phyloP scores from a whole-genome alignment of 306 rosid species.

The Pyrus communis region DNA sequence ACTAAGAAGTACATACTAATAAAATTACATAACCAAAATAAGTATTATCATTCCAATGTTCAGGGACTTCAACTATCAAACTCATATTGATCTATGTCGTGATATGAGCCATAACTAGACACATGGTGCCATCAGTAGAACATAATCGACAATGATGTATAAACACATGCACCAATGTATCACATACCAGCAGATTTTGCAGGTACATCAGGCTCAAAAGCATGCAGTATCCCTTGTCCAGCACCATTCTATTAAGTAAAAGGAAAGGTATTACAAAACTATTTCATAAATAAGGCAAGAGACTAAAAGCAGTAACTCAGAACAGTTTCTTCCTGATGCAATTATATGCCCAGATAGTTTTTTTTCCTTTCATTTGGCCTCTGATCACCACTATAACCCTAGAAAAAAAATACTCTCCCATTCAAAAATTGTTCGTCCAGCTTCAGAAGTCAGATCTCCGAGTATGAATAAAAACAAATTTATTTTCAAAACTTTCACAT shows the following conservation, averaged over 20 bases:
- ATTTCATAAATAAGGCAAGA: conserved; percentile 2
- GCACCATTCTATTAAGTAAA: conserved; percentile 39
- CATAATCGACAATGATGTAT: background rate
- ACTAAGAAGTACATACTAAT: background rate
- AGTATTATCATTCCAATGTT: background rate
- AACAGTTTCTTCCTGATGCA: background rate
- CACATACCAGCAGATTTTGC: conserved; percentile 50
- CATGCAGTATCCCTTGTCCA: conserved; percentile 45
- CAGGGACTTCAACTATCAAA: background rate
- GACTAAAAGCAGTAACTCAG: background rate
- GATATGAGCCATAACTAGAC: background rate
- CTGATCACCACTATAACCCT: background rate
- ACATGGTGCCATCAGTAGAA: background rate
- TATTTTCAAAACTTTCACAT: background rate
- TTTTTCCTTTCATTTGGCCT: background rate
- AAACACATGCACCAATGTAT: conserved; percentile 10
- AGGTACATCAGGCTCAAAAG: conserved; percentile 49
- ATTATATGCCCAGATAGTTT: background rate
- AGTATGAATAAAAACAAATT: background rate
- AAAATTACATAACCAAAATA: background rate
- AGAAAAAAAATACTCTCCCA: background rate
- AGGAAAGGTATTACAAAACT: conserved; percentile 23
- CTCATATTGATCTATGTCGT: background rate
- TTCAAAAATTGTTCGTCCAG: background rate
- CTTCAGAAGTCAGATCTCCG: background rate